A percentile compares a stretch with the other conserved stretches of the same genome.
These are phyloP conservation scores for Asterophora lycoperdoides DNA, from an alignment of 768 basidiomycete genomes.

Conservation along the genomic window DNA sequence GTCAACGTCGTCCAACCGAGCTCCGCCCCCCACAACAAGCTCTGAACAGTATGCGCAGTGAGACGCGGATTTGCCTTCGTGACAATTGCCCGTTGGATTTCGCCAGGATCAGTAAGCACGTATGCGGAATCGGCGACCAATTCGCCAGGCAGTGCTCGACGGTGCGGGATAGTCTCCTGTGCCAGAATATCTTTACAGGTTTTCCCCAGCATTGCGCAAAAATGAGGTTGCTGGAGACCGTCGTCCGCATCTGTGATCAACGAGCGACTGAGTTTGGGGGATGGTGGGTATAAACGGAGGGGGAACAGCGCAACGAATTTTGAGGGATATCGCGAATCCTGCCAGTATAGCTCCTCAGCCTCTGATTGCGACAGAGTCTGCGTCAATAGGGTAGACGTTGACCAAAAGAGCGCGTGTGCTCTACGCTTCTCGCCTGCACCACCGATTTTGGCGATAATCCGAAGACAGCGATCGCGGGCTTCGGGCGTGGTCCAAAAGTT, in stretches of 20 bases:
- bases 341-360: constrained; percentile 54
- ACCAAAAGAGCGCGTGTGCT: constrained; percentile 55
- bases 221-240: constrained; percentile 22
- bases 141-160: constrained; percentile 24
- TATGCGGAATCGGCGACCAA: constrained; percentile 8
- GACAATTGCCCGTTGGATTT: constrained; percentile 50
- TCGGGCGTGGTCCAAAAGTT: constrained; percentile 82
- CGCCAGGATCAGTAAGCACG: constrained; percentile 20
- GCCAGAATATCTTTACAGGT: constrained; percentile 55
- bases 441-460: constrained; percentile 81
- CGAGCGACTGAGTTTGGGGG: constrained; percentile 13
- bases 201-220: constrained; percentile 44
- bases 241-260: constrained; percentile 5
- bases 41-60: constrained; percentile 75
- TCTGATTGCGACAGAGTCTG: constrained; percentile 17
- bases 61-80: constrained; percentile 54
- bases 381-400: constrained; percentile 13
- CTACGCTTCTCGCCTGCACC: constrained; percentile 63
- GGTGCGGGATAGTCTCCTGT: constrained; percentile 38
- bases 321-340: constrained; percentile 50
- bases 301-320: constrained; percentile 57
- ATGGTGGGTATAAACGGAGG: constrained; percentile 45
- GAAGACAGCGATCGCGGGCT: constrained; percentile 64
- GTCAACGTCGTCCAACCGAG: constrained; percentile 84
- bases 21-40: constrained; percentile 63